Conservation (phyloP, 495 filamentous ascomycete genomes). For the Delitschia confertaspora region DNA sequence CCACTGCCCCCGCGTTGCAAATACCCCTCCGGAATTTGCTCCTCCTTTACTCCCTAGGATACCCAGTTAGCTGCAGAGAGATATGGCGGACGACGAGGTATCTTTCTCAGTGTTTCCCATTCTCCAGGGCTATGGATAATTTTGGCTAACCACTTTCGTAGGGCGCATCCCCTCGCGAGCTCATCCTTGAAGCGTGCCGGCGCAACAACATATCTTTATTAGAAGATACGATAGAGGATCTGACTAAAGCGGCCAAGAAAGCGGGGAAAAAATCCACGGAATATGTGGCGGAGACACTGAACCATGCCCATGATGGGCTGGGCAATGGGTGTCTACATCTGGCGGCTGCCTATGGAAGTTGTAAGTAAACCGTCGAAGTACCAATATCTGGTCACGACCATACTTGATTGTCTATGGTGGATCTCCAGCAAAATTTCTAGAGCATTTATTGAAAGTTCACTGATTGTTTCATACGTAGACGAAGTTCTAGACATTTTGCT, state of each 20-base stretch:
- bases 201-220: constrained; percentile 86
- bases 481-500: constrained; percentile 87
- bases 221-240: constrained; percentile 43
- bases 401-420: too few relatives aligned
- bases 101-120: background rate
- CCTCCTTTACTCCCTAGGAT: too few relatives aligned
- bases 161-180: constrained; percentile 80
- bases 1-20: too few relatives aligned
- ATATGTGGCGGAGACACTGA: constrained; percentile 60
- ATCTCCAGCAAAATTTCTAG: too few relatives aligned
- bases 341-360: constrained; percentile 76
- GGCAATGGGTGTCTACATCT: constrained; percentile 85
- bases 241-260: constrained; percentile 44
- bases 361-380: too few relatives aligned
- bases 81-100: constrained; percentile 29
- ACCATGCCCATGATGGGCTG: constrained; percentile 70
- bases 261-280: constrained; percentile 35
- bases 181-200: constrained; percentile 85
- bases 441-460: too few relatives aligned
- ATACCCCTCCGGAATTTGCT: too few relatives aligned
- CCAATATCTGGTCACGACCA: too few relatives aligned
- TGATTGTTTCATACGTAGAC: constrained; percentile 44
- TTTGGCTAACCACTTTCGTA: constrained; percentile 36
- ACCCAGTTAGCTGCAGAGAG: too few relatives aligned
- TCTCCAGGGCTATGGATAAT: background rate